Evolutionary conservation across 768 basidiomycete species (phyloP), one percentile per base, ranked within the genome.

Genomic region (Podaxis mareebaensis): DNA sequence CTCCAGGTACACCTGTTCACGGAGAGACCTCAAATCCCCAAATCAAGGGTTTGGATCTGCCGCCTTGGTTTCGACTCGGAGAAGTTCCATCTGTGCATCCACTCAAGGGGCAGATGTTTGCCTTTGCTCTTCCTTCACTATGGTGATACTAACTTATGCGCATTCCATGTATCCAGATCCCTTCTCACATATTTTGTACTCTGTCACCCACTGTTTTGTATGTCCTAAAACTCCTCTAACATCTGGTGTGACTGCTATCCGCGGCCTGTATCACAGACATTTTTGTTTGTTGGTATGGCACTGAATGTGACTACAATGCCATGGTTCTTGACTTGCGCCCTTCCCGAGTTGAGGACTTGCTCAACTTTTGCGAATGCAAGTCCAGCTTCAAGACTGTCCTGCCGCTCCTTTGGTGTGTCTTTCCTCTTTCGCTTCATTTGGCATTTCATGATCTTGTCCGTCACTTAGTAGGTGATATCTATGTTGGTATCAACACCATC

Each of bases 171-270:
- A 26, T 26, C 26, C 26, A 26, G 26, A 26, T 26, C 26, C 26
- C 26, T 28, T 28, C 26, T 28, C 26, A 28, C 4, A 3, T 28
- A 28, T 28, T 28, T 28, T 5, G 4, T 82, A 90, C 0, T 96
- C 95, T 72, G 93, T 96, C 24, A 89, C 89, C 0, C 89, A 92
- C 58, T 81, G 95, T 0, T 96, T 95, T 70, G 86, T 88, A 0
- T 96, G 95, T 70, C 95, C 94, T 1, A 91, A 95, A 65, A 81
- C 86, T 33, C 90, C 93, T 3, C 86, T 91, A 11, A 70, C 79
- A 2, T 72, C 84, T 0, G 54, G 54, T 39, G 54, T 49, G 11
- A 81, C 80, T 4, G 80, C 84, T 61, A 79, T 86, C 8, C 83
- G 86, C 53, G 87, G 88, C 26, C 26, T 28, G 26, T 28, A 28